Conservation (phyloP, 2,329 filamentous ascomycete genomes). For the Penicillium italicum region DNA sequence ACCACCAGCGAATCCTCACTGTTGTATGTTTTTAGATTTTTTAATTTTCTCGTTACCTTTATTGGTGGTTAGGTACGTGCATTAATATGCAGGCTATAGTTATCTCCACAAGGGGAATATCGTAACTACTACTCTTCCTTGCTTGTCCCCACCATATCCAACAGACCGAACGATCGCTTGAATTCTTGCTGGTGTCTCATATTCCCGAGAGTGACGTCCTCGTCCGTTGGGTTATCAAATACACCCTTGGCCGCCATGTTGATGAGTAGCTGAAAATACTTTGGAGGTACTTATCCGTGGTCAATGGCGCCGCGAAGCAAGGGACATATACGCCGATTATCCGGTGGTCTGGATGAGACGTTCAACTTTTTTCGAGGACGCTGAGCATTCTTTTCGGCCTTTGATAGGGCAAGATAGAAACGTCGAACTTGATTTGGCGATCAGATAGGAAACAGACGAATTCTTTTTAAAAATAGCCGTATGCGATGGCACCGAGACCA, state of each 20-base stretch:
- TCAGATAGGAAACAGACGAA: too few species aligned
- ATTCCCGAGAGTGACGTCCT: slow-evolving; percentile 29
- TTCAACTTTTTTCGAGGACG: neutral
- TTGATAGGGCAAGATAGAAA: too few species aligned
- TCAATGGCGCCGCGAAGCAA: neutral
- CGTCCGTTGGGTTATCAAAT: slow-evolving; percentile 14
- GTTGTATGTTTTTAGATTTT: too few species aligned
- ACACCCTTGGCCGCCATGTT: slow-evolving; percentile 4
- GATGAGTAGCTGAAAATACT: neutral
- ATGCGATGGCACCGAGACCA: neutral
- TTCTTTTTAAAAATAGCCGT: too few species aligned
- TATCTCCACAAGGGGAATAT: too few species aligned
- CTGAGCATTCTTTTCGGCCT: too few species aligned
- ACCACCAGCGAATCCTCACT: too few species aligned
- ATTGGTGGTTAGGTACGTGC: too few species aligned
- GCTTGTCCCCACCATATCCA: slow-evolving; percentile 58
- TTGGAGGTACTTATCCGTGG: neutral
- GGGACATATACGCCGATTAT: neutral
- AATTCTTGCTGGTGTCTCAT: slow-evolving; percentile 45
- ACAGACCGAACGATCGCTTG: slow-evolving; percentile 51
- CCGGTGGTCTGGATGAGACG: neutral
- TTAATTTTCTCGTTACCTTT: too few species aligned
- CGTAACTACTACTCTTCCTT: too few species aligned
- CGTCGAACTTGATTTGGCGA: too few species aligned
- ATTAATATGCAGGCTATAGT: too few species aligned